Evolutionary conservation across 768 basidiomycete genomes (phyloP), one percentile per base, ranked within the genome.

Genomic region (Russula emetica): DNA sequence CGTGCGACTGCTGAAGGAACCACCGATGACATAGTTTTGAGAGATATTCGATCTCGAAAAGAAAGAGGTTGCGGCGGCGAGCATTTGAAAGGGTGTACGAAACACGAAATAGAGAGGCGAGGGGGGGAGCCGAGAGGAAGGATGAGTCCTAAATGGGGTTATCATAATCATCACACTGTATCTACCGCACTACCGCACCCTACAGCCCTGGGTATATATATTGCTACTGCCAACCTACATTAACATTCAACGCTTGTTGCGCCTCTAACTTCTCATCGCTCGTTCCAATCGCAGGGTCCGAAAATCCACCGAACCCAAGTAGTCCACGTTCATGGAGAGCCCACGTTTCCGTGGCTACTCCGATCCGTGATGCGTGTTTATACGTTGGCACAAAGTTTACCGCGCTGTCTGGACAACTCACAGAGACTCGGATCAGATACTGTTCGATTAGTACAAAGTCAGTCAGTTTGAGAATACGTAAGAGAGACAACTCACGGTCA

Each of bases 1-100:
- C 56, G 78, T 76, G 8, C 69, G 72, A 67, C 70, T 71, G 20
- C 34, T 10, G 18, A 74, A 68, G 54, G 74, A 49, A 13, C 62
- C 44, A 1, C 83, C 86, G 67, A 91, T 82, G 67, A 80, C 85
- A 71, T 94, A 94, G 7, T 85, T 86, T 74, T 91, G 88, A 4
- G 86, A 88, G 64, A 94, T 91, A 52, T 85, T 85, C 8, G 90
- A 89, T 22, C 92, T 80, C 38, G 83, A 82, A 72, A 94, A 91
- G 77, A 93, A 88, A 13, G 90, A 91, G 3, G 86, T 84, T 28
- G 92, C 92, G 10, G 86, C 91, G 34, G 90, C 90, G 60, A 93
- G 77, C 87, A 93, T 59, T 42, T 47, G 6, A 18, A 28, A 8
- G 56, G 16, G 47, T 18, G 30, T 22, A 16, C 20, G 34, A 10